Evolutionary conservation across 2,329 filamentous ascomycete species (phyloP).

Genomic region (Scedosporium aurantiacum): DNA sequence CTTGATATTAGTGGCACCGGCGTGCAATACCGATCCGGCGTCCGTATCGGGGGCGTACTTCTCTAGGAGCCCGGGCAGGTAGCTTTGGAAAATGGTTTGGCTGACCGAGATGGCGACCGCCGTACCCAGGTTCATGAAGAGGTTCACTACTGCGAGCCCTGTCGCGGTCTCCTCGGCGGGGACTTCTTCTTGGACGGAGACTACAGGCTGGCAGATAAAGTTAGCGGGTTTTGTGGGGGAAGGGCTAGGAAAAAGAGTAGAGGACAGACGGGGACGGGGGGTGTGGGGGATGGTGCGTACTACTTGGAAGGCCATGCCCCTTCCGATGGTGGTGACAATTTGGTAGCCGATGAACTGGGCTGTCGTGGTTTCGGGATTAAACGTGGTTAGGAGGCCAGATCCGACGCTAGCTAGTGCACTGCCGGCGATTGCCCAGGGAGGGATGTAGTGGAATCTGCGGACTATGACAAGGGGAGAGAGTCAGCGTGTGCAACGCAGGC

Average conservation of each 20-base stretch:
- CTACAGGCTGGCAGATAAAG: slow-evolving; percentile 18
- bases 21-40: not conserved
- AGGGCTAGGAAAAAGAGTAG: too few relatives aligned
- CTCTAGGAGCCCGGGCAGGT: not conserved
- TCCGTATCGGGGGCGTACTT: not conserved
- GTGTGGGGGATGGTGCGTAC: not conserved
- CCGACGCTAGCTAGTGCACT: slow-evolving; percentile 24
- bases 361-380: slow-evolving; percentile 20
- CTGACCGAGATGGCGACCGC: slow-evolving; percentile 31
- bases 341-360: slow-evolving; percentile 34
- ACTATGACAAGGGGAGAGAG: slow-evolving; percentile 14
- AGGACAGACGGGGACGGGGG: too few relatives aligned
- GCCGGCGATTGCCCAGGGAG: slow-evolving; percentile 28
- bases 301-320: slow-evolving; percentile 28
- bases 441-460: slow-evolving; percentile 31
- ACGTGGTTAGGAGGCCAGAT: slow-evolving; percentile 30
- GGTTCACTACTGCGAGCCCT: slow-evolving; percentile 31
- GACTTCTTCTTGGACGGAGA: slow-evolving; percentile 32
- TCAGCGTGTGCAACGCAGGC: too few relatives aligned
- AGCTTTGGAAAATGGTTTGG: not conserved
- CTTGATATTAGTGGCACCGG: not conserved
- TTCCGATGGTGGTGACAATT: slow-evolving; percentile 28
- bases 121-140: slow-evolving; percentile 28
- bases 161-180: slow-evolving; percentile 27
- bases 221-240: too few relatives aligned